Percentiles rank a stretch among this genome's conserved stretches.
These are phyloP conservation scores for Tieghemostelium lacteum DNA, from an alignment of 78 protist genomes.

Conservation along the genomic window DNA sequence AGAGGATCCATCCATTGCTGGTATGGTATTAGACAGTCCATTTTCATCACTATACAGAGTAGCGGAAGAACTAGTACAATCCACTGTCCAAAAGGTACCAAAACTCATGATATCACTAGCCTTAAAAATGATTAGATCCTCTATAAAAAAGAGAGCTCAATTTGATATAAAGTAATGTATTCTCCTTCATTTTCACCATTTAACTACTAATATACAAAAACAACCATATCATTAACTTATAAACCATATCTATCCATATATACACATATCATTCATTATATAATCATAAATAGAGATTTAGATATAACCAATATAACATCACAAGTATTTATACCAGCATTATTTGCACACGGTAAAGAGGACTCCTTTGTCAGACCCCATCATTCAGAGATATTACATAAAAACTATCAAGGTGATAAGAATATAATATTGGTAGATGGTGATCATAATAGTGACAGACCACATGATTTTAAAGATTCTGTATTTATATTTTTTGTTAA, in stretches of 20 bases:
- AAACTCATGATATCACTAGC: constrained; percentile 80
- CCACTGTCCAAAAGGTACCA: constrained; percentile 74
- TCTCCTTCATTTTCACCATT: too few species aligned
- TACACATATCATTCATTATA: not conserved
- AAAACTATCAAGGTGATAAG: constrained; percentile 85
- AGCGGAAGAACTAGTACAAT: constrained; percentile 80
- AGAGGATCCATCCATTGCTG: constrained; percentile 82
- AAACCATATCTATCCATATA: not conserved
- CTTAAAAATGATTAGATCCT: constrained; percentile 66
- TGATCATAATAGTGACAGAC: constrained; percentile 87
- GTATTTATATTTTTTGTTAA: constrained; percentile 83
- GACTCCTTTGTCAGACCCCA: constrained; percentile 80
- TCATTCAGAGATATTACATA: constrained; percentile 75
- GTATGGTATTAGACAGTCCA: constrained; percentile 85
- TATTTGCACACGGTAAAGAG: constrained; percentile 81
- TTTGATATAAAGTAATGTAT: constrained; percentile 83
- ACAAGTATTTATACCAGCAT: constrained; percentile 75
- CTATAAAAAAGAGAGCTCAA: constrained; percentile 77
- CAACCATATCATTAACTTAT: constrained; percentile 1
- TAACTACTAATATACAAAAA: not conserved
- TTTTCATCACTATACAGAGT: constrained; percentile 78
- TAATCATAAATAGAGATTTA: constrained; percentile 22
- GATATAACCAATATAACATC: constrained; percentile 33
- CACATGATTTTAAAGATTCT: constrained; percentile 83
- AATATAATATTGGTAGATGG: constrained; percentile 82